Conservation (phyloP, 805 yeast species). For the Metschnikowia sp. region DNA sequence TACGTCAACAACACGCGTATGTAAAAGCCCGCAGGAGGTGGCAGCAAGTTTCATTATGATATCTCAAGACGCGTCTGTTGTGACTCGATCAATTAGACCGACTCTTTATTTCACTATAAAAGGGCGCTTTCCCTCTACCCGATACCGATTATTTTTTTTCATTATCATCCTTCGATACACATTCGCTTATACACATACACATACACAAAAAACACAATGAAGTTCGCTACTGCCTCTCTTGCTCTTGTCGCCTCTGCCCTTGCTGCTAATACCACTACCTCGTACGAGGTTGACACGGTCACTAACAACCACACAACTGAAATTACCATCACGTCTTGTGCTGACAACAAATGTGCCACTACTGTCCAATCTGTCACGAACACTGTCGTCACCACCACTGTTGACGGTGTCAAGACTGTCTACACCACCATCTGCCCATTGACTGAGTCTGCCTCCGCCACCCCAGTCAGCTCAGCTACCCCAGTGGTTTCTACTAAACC, state of each 20-base stretch:
- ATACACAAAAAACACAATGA: slow-evolving; percentile 17
- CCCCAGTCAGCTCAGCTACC: slow-evolving; percentile 7
- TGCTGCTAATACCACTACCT: slow-evolving; percentile 17
- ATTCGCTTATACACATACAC: background rate
- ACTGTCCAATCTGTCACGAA: slow-evolving; percentile 15
- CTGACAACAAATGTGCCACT: slow-evolving; percentile 20
- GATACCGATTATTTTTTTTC: background rate
- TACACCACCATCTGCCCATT: slow-evolving; percentile 20
- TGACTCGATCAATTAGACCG: background rate
- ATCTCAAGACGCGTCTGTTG: slow-evolving; percentile 3
- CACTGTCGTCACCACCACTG: slow-evolving; percentile 23
- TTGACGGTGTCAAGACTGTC: slow-evolving; percentile 23
- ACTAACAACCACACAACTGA: slow-evolving; percentile 24
- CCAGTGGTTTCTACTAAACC: slow-evolving; percentile 13
- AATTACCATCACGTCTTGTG: slow-evolving; percentile 27
- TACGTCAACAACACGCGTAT: slow-evolving; percentile 1
- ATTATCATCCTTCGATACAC: background rate
- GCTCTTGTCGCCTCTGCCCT: slow-evolving; percentile 22
- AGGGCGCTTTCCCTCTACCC: background rate
- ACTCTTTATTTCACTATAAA: background rate
- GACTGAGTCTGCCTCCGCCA: slow-evolving; percentile 11
- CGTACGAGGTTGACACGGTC: slow-evolving; percentile 17
- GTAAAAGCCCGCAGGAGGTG: background rate
- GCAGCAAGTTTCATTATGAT: background rate
- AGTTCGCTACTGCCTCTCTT: slow-evolving; percentile 19